Base-by-base conservation (phyloP, 257 asterid genomes). In the Fraxinus excelsior region DNA sequence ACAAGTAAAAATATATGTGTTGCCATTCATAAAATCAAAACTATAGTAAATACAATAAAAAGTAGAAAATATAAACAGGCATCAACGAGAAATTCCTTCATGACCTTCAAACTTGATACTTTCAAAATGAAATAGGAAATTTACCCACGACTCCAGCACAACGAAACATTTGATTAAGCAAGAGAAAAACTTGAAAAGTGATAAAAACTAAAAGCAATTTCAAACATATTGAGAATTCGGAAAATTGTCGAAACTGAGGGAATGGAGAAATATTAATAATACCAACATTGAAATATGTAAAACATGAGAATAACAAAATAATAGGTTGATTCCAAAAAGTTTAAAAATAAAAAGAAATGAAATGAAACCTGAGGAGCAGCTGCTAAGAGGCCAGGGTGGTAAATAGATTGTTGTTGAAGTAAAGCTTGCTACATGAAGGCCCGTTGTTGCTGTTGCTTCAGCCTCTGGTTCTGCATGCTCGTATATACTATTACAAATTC, bases 381-480 rank as follows among this genome's bases (percentile, higher is more conserved):
- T 83, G 97, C 97, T 90, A 94, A 76, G 72, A 94, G 90, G 71
- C 95, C 98, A 28, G 97, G 97, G 73, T 94, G 97, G 69, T 94
- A 92, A 40, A 94, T 90, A 67, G 97, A 84, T 84, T 90, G 98
- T 68, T 94, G 98, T 70, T 92, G 97, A 62, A 94, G 92, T 75
- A 94, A 91, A 80, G 97, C 99, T 80, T 94, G 98, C 82, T 94
- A 97, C 96, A 94, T 92, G 93, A 94, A 75, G 69, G 95, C 97
- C 80, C 88, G 94, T 2, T 94, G 98, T 9, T 92, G 97, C 71
- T 94, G 97, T 78, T 88, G 96, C 86, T 92, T 92, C 78, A 94
- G 70, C 83, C 97, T 88, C 86, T 87, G 96, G 76, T 94, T 88
- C 90, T 89, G 97, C 98, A 94, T 94, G 84, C 79, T 85, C 76